Base-by-base conservation (phyloP, 2,329 filamentous ascomycete genomes). In the Spiromastix sp. region DNA sequence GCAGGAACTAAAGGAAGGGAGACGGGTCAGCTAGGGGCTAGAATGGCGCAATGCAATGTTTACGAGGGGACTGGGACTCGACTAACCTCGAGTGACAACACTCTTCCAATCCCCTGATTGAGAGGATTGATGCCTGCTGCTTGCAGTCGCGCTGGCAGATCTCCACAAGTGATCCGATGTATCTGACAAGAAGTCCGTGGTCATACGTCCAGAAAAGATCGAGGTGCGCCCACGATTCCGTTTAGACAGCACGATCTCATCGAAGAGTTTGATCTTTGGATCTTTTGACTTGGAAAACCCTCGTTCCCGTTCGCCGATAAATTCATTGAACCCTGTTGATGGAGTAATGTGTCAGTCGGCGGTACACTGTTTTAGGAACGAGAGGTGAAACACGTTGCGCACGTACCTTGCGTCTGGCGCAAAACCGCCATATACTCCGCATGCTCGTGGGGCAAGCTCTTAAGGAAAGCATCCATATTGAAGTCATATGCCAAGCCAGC, bases 1-100 rank as follows among this genome's bases (percentile, higher is more conserved):
- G 84, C 77, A 4, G 91, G 91, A 24, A 84, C 77, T 46, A 9
- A 75, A 76, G 36, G 76, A 66, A 10, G 77, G 66, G 20, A n/a
- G n/a, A n/a, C n/a, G n/a, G n/a, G n/a, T n/a, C n/a, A n/a, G n/a
- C n/a, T n/a, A n/a, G n/a, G n/a, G n/a, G n/a, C n/a, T n/a, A n/a
- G n/a, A n/a, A n/a, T n/a, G n/a, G n/a, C n/a, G n/a, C n/a, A n/a
- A n/a, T n/a, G n/a, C n/a, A n/a, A n/a, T n/a, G n/a, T n/a, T n/a
- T n/a, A n/a, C n/a, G n/a, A n/a, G n/a, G n/a, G n/a, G n/a, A n/a
- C n/a, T n/a, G n/a, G n/a, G n/a, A n/a, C 24, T 3, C 5, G 11
- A 51, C 62, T 47, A 48, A 70, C 68, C 66, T 58, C 69, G 54
- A 41, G 61, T 67, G 25, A 69, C 60, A 10, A 73, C 52, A 36